A percentile compares a stretch with the other conserved stretches of the same genome.
Conservation (phyloP, 2,329 filamentous ascomycete genomes). For the Verticillium nonalfalfae region DNA sequence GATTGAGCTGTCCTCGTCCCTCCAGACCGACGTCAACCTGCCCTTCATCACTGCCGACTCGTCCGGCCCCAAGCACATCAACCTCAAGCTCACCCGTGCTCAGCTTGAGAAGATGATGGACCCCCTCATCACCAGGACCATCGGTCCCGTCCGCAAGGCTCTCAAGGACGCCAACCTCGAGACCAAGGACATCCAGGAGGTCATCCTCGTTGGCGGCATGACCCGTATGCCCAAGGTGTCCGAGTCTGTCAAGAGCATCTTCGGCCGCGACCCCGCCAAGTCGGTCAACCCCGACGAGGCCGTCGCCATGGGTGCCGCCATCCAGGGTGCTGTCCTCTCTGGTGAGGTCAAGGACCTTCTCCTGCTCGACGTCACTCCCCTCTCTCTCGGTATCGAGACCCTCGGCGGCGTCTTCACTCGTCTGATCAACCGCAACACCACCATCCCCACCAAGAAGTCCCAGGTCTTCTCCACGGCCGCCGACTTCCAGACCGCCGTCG, state of each 20-base stretch:
- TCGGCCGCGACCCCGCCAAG: constrained; percentile 94
- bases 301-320: constrained; percentile 93
- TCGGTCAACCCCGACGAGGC: constrained; percentile 98
- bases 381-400: constrained; percentile 97
- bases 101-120: constrained; percentile 93
- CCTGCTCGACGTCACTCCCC: constrained; percentile 89
- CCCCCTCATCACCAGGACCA: constrained; percentile 76
- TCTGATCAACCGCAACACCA: constrained; percentile 98
- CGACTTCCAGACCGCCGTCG: constrained; percentile 96
- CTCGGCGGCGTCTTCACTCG: constrained; percentile 96
- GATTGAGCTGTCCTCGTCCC: constrained; percentile 93
- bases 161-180: constrained; percentile 90
- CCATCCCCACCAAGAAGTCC: constrained; percentile 98
- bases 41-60: constrained; percentile 97
- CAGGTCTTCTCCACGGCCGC: constrained; percentile 96
- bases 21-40: constrained; percentile 96
- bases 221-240: constrained; percentile 98
- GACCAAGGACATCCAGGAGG: constrained; percentile 93
- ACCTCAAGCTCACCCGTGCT: constrained; percentile 84
- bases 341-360: constrained; percentile 96
- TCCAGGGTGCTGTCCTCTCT: constrained; percentile 93
- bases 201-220: constrained; percentile 98
- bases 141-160: constrained; percentile 92
- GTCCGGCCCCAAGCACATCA: constrained; percentile 97
- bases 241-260: constrained; percentile 94